phyloP scores from a whole-genome alignment of 2,329 filamentous ascomycete species.

The Colletotrichum tabaci region DNA sequence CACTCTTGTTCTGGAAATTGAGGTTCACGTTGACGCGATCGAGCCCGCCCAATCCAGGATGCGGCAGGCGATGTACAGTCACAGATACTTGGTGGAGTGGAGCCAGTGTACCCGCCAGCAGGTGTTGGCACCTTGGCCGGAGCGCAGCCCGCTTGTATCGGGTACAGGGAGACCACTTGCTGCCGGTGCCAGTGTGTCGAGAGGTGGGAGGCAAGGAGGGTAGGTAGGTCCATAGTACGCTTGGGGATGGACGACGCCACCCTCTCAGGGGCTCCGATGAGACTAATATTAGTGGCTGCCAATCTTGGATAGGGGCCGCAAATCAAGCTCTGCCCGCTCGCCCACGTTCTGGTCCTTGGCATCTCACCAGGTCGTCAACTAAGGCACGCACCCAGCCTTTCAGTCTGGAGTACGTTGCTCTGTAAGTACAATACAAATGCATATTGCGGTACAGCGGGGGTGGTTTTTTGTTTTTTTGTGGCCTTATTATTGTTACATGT shows the following conservation, averaged over 20 bases:
- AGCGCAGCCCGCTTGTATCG: constrained; percentile 32
- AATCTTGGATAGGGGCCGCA: constrained; percentile 41
- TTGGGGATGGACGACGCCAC: constrained; percentile 20
- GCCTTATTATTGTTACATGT: too few species aligned
- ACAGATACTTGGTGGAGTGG: constrained; percentile 24
- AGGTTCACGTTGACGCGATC: constrained; percentile 41
- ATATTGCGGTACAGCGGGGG: neutral
- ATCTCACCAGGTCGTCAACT: constrained; percentile 30
- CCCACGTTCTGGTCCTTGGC: constrained; percentile 41
- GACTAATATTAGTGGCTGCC: constrained; percentile 41
- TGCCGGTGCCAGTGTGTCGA: constrained; percentile 7
- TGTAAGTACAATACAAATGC: too few species aligned
- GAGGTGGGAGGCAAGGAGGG: neutral
- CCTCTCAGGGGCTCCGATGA: constrained; percentile 42
- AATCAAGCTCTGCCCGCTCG: constrained; percentile 40
- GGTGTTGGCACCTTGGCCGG: constrained; percentile 21
- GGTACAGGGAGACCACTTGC: constrained; percentile 13
- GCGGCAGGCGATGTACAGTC: constrained; percentile 30
- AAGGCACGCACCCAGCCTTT: neutral
- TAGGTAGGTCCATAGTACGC: neutral
- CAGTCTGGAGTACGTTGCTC: too few species aligned
- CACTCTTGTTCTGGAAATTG: constrained; percentile 39
- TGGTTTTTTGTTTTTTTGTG: too few species aligned
- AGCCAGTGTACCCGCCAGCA: constrained; percentile 7
- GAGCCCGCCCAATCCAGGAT: constrained; percentile 38